Conservation (phyloP, 495 filamentous ascomycete species). For the Geoglossum glabrum region DNA sequence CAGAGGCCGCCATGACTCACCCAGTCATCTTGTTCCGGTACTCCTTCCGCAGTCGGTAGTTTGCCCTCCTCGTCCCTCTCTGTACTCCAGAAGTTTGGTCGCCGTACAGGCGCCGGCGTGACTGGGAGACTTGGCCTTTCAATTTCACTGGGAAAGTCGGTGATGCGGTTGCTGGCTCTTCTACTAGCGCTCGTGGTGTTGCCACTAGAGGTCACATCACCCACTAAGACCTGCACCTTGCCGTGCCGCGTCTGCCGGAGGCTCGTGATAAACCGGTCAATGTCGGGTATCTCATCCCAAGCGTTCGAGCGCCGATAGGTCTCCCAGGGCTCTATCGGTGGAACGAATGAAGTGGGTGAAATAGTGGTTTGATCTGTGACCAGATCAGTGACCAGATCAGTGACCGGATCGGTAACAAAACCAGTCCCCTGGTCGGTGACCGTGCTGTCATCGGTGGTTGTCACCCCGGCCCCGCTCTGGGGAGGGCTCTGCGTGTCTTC, state of each 20-base stretch:
- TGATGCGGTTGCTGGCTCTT: conserved; percentile 40
- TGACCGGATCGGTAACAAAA: conserved; percentile 21
- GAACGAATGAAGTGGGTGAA: conserved; percentile 13
- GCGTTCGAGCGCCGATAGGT: conserved; percentile 52
- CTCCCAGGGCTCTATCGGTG: conserved; percentile 36
- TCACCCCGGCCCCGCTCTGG: background rate
- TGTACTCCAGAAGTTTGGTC: conserved; percentile 30
- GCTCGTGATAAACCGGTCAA: conserved; percentile 56
- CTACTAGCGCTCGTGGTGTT: conserved; percentile 12
- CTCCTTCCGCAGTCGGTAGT: conserved; percentile 55
- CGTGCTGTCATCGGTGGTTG: background rate
- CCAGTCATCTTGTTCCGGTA: conserved; percentile 73
- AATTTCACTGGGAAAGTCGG: conserved; percentile 66
- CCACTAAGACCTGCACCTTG: conserved; percentile 33
- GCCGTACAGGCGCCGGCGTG: conserved; percentile 58
- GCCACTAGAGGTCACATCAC: conserved; percentile 10
- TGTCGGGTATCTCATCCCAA: conserved; percentile 73
- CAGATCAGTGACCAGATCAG: conserved; percentile 20
- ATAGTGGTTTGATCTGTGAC: conserved; percentile 26
- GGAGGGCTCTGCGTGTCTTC: conserved; percentile 26
- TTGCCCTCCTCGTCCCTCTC: conserved; percentile 32
- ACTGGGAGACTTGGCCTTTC: conserved; percentile 83
- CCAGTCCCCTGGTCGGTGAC: background rate
- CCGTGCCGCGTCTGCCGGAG: conserved; percentile 42
- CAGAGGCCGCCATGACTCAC: conserved; percentile 46